phyloP scores from a whole-genome alignment of 2,329 filamentous ascomycete genomes.

The Alternaria tenuissima region DNA sequence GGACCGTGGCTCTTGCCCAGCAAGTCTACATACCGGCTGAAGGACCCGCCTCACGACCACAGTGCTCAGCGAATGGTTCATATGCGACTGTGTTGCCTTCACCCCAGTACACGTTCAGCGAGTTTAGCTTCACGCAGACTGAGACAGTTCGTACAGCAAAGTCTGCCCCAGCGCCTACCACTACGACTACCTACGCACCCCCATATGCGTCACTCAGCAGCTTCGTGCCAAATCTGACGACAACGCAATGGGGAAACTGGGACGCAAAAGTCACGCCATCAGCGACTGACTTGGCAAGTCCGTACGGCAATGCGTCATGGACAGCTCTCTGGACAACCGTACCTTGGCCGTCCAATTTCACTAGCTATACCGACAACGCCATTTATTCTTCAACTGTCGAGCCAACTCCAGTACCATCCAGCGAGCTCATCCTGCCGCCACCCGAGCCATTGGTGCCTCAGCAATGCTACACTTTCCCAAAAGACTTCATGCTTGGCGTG shows the following conservation, averaged over 20 bases:
- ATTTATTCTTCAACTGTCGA: slow-evolving; percentile 62
- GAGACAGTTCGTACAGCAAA: slow-evolving; percentile 52
- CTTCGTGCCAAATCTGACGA: slow-evolving; percentile 48
- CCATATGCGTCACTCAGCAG: slow-evolving; percentile 47
- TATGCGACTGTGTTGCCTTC: slow-evolving; percentile 39
- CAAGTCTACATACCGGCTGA: slow-evolving; percentile 48
- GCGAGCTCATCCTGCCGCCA: slow-evolving; percentile 65
- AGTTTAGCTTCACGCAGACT: slow-evolving; percentile 51
- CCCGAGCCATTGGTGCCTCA: slow-evolving; percentile 59
- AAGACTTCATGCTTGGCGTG: slow-evolving; percentile 53
- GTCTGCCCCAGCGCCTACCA: slow-evolving; percentile 42
- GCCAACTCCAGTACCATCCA: slow-evolving; percentile 63
- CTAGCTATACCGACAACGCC: slow-evolving; percentile 25
- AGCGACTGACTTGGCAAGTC: slow-evolving; percentile 46
- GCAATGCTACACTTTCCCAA: slow-evolving; percentile 61
- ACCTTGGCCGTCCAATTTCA: slow-evolving; percentile 46
- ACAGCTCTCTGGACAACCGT: slow-evolving; percentile 49
- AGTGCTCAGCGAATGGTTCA: slow-evolving; percentile 36
- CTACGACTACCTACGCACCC: slow-evolving; percentile 48
- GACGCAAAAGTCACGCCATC: slow-evolving; percentile 45
- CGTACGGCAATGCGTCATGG: slow-evolving; percentile 54
- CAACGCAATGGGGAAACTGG: slow-evolving; percentile 56
- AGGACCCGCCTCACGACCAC: slow-evolving; percentile 38
- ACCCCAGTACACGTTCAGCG: slow-evolving; percentile 36
- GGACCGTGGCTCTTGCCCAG: slow-evolving; percentile 34